Base-by-base conservation (phyloP, 257 asterid genomes). In the Plantago elongata region DNA sequence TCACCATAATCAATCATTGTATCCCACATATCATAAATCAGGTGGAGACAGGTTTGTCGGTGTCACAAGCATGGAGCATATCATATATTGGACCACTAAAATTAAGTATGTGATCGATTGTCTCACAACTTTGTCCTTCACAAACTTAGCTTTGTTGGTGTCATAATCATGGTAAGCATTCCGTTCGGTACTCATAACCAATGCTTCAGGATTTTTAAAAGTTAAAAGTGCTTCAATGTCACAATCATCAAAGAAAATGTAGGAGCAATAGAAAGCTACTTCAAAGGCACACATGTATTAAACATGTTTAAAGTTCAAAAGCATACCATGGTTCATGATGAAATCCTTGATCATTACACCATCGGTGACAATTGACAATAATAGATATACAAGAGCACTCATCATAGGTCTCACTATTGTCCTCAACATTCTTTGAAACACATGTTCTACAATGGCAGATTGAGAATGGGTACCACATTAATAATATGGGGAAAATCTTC, bases 21-120 rank as follows among this genome's bases (percentile, higher is more conserved):
- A 57, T 57, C 62, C 27, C 48, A 57, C 47, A 57, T 57, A 1
- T 57, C 47, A 54, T 57, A 57, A 0, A 57, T 10, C 27, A 60
- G 43, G 43, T 60, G 64, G 43, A 60, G 64, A 17, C 40, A 60
- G 7, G 37, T 7, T 45, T 60, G 17, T 60, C 43, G 1, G 42
- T 60, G 12, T 44, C 52, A 44, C 42, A 60, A 5, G 16, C 15
- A 17, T 54, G 44, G 44, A 60, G 49, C 64, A 60, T 60, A 10
- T 11, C 9, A 43, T 60, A 18, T 12, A 60, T 60, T 40, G 52
- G 52, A 3, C 10, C 22, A 17, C 51, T 60, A 43, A 60, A 60
- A 43, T 42, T 4, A 12, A 60, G 52, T 4, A 18, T 18, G 34
- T 49, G 14, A 49, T 49, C 22, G 13, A 13, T 49, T 13, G n/a